Base-by-base conservation (phyloP, 176 grass and related monocot genomes). In the Cenchrus fungigraminus region DNA sequence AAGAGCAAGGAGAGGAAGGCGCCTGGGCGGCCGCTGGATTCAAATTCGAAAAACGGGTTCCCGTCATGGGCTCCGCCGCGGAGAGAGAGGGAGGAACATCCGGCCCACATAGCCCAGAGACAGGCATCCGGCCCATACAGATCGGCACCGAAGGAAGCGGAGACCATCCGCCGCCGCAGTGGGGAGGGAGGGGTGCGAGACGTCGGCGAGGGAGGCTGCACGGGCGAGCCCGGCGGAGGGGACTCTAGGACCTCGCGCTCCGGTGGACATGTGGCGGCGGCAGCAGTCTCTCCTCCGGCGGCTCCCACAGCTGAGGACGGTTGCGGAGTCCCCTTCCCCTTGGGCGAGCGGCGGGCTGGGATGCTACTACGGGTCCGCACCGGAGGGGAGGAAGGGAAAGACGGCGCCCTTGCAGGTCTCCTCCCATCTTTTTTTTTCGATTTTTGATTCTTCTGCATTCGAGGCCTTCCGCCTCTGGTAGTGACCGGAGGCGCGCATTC, bases 341-440 rank as follows among this genome's bases (percentile, higher is more conserved):
- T 53, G 71, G 71, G 47, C 49, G 22, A 28, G 22, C 14, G 49
- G 29, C 28, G 49, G 49, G 1, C 49, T 55, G 50, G 72, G 50
- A 54, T 55, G 72, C 72, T 34, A 54, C 72, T 54, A 55, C 28
- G 72, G 72, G 4, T 74, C 72, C 17, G 72, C 50, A 28, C 14
- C 72, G 4, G 72, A 74, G 72, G 50, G 28, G 50, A 54, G 28
- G 50, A 74, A 74, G 50, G 72, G 8, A 74, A 74, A 74, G 72
- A 1, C 50, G 7, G 72, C 72, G 49, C 72, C 72, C 9, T 13
- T 74, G 72, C 72, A 74, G 72, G 72, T 74, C 28, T 55, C 50
- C 49, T 54, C 13, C 13, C 16, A 22, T 17, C 14, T 8, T 9
- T 32, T 5, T 19, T 14, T 28, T 3, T 25, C 25, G 37, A 6